phyloP scores from a whole-genome alignment of 2,329 filamentous ascomycete species.

The Periglandula ipomoeae region DNA sequence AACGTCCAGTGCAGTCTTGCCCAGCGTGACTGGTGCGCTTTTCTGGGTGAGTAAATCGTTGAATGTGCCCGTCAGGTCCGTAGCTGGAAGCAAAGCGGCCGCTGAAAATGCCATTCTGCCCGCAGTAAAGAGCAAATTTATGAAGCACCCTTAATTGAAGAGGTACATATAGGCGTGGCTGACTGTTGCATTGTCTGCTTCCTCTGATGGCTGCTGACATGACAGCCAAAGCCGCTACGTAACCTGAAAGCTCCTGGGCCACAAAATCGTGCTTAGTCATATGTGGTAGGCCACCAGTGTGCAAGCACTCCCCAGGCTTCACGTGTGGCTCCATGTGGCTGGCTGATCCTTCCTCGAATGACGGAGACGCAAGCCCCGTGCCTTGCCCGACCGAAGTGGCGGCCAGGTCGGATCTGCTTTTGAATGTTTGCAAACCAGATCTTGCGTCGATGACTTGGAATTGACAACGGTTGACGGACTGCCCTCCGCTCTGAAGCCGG shows the following conservation, averaged over 20 bases:
- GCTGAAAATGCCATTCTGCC: constrained; percentile 6
- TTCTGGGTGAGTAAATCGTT: constrained; percentile 53
- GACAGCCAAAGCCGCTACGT: constrained; percentile 1
- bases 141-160: background rate
- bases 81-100: constrained; percentile 22
- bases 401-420: too few relatives aligned
- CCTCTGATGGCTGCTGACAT: too few relatives aligned
- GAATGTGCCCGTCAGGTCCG: constrained; percentile 59
- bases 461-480: too few relatives aligned
- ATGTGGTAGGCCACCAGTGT: too few relatives aligned
- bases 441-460: too few relatives aligned
- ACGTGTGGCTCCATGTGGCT: too few relatives aligned
- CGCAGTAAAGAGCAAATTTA: background rate
- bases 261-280: constrained; percentile 5
- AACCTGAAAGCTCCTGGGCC: background rate
- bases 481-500: too few relatives aligned
- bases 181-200: background rate
- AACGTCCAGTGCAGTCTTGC: constrained; percentile 25
- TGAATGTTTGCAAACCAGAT: too few relatives aligned
- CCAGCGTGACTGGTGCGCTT: constrained; percentile 40
- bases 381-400: too few relatives aligned
- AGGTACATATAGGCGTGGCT: background rate
- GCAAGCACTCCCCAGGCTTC: too few relatives aligned
- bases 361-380: too few relatives aligned
- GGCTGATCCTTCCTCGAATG: too few relatives aligned